Conservation (phyloP, 495 filamentous ascomycete species). For the Podospora pseudopauciseta region DNA sequence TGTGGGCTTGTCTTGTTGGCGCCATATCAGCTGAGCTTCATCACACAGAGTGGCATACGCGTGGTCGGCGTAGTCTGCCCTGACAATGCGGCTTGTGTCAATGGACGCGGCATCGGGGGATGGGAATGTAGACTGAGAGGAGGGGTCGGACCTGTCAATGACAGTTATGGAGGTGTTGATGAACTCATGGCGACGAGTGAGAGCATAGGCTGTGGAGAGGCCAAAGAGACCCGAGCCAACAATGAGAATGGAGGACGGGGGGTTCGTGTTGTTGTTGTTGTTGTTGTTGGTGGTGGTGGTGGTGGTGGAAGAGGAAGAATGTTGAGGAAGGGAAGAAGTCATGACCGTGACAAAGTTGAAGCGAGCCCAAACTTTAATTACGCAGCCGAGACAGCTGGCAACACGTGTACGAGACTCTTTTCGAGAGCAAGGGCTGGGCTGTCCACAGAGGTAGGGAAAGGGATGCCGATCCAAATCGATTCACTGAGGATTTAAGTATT, state of each 20-base stretch:
- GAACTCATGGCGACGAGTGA: constrained; percentile 55
- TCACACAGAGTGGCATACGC: constrained; percentile 68
- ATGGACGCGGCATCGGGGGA: constrained; percentile 67
- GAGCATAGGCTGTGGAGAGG: constrained; percentile 62
- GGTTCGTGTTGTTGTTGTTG: constrained; percentile 14
- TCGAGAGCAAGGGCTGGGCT: background rate
- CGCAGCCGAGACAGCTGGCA: background rate
- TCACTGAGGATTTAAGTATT: background rate
- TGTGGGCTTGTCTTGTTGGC: constrained; percentile 49
- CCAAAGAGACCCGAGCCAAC: constrained; percentile 77
- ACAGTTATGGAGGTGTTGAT: constrained; percentile 57
- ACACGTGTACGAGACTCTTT: background rate
- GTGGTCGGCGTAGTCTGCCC: constrained; percentile 74
- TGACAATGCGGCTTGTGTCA: constrained; percentile 74
- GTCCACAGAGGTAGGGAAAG: background rate
- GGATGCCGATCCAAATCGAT: background rate
- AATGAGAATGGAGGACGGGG: constrained; percentile 61
- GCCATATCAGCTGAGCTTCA: constrained; percentile 68
- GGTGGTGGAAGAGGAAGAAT: constrained; percentile 19
- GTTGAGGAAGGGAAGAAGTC: constrained; percentile 6
- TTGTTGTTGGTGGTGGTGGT: constrained; percentile 14
- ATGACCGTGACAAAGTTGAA: constrained; percentile 1
- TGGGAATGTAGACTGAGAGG: constrained; percentile 52
- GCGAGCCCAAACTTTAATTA: background rate
- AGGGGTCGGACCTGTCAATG: constrained; percentile 57